These are phyloP conservation scores for Aspergillus quadricinctus DNA, from an alignment of 2,329 filamentous ascomycete genomes.

Conservation along the genomic window DNA sequence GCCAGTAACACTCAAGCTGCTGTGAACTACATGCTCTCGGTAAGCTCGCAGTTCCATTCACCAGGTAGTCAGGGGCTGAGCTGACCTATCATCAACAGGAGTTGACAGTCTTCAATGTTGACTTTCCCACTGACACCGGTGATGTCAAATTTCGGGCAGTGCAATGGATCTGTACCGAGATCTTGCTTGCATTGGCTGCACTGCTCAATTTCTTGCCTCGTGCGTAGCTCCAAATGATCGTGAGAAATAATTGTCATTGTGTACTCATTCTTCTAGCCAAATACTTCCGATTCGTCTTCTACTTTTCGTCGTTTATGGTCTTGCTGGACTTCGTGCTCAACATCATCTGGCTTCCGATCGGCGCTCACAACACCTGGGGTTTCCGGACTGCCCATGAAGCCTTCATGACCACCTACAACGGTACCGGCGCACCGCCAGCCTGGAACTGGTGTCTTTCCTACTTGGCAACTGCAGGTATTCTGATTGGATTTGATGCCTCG, in stretches of 20 bases:
- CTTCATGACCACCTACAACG: slow-evolving; percentile 59
- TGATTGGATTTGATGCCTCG: slow-evolving; percentile 59
- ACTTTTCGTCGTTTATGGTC: slow-evolving; percentile 39
- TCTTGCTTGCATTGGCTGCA: slow-evolving; percentile 48
- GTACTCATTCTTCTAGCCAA: slow-evolving; percentile 28
- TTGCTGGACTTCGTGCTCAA: slow-evolving; percentile 57
- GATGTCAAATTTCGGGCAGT: slow-evolving; percentile 56
- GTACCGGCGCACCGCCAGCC: slow-evolving; percentile 50
- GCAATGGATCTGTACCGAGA: slow-evolving; percentile 57
- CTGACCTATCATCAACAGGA: slow-evolving; percentile 39
- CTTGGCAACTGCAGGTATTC: slow-evolving; percentile 56
- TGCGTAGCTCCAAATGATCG: slow-evolving; percentile 23
- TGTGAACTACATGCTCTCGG: slow-evolving; percentile 51
- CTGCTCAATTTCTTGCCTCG: slow-evolving; percentile 50
- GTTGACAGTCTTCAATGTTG: slow-evolving; percentile 53
- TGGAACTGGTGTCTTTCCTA: slow-evolving; percentile 64
- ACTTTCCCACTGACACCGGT: slow-evolving; percentile 51
- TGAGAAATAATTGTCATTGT: too few species aligned
- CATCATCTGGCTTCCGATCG: slow-evolving; percentile 59
- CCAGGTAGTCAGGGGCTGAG: neutral
- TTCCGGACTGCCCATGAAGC: slow-evolving; percentile 57
- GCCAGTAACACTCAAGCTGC: slow-evolving; percentile 52
- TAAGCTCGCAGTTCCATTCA: slow-evolving; percentile 20
- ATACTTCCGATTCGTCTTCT: slow-evolving; percentile 40
- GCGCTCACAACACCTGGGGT: slow-evolving; percentile 51